phyloP scores from a whole-genome alignment of 2,329 filamentous ascomycete genomes.

The Didymella pinodella region DNA sequence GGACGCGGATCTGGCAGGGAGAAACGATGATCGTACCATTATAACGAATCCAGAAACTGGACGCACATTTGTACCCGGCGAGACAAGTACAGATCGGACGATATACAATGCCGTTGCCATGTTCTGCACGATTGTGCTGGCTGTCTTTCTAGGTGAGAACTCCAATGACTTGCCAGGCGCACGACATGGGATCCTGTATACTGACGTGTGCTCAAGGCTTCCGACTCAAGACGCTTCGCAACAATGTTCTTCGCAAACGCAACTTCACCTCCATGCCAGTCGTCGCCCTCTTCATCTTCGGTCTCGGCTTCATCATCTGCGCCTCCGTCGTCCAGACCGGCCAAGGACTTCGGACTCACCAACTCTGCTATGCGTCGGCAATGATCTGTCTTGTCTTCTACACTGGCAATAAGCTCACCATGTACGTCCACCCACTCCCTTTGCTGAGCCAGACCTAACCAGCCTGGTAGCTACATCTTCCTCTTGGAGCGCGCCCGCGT shows the following conservation, averaged over 20 bases:
- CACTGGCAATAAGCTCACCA: slow-evolving; percentile 43
- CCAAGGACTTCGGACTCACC: slow-evolving; percentile 33
- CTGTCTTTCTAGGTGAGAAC: slow-evolving; percentile 21
- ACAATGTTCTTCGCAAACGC: slow-evolving; percentile 23
- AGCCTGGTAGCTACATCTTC: slow-evolving; percentile 44
- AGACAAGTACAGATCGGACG: slow-evolving; percentile 21
- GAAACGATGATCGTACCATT: slow-evolving; percentile 16
- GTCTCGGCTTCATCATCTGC: slow-evolving; percentile 26
- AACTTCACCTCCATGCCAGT: slow-evolving; percentile 22
- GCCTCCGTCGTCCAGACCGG: slow-evolving; percentile 39
- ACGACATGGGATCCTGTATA: not conserved
- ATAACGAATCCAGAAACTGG: slow-evolving; percentile 25
- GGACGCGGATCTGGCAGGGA: not conserved
- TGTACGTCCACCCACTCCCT: slow-evolving; percentile 18
- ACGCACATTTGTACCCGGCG: slow-evolving; percentile 17
- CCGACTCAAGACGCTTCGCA: slow-evolving; percentile 22
- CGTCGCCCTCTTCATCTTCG: slow-evolving; percentile 22
- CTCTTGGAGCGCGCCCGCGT: slow-evolving; percentile 51
- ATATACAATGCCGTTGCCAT: slow-evolving; percentile 23
- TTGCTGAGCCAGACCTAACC: not conserved
- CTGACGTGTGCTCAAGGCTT: slow-evolving; percentile 17
- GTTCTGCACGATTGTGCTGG: slow-evolving; percentile 20
- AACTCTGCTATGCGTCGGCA: slow-evolving; percentile 43
- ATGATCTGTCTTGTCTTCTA: slow-evolving; percentile 52
- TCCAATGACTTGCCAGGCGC: not conserved